phyloP scores from a whole-genome alignment of 441 rosid species.

The Adansonia gregorii region DNA sequence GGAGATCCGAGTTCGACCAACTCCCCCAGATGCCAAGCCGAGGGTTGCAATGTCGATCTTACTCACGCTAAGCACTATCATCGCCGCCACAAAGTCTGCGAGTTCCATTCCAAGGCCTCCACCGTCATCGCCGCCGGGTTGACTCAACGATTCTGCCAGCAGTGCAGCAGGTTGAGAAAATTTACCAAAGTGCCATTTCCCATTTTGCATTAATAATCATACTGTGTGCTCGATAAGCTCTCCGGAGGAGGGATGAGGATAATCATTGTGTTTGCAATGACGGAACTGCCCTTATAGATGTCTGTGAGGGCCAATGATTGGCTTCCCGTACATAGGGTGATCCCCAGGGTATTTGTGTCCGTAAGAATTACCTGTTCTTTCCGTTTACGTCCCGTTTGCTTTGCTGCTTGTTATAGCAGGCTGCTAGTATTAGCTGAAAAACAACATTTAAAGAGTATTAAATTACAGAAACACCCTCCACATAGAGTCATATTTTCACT shows the following conservation, averaged over 20 bases:
- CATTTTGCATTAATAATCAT: not conserved
- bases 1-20: slow-evolving; percentile 56
- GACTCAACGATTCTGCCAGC: slow-evolving; percentile 98
- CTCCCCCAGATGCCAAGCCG: slow-evolving; percentile 85
- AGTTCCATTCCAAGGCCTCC: slow-evolving; percentile 91
- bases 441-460: not conserved
- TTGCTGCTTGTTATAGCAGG: slow-evolving; percentile 26
- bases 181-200: slow-evolving; percentile 39
- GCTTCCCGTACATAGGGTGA: slow-evolving; percentile 31
- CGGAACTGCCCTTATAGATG: slow-evolving; percentile 31
- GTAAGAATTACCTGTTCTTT: slow-evolving; percentile 17
- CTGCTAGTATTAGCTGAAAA: not conserved
- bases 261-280: slow-evolving; percentile 2
- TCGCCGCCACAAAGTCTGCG: slow-evolving; percentile 94
- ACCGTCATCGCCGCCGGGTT: slow-evolving; percentile 82
- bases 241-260: not conserved
- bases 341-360: slow-evolving; percentile 49
- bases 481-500: not conserved
- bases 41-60: slow-evolving; percentile 93
- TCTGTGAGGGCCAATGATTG: slow-evolving; percentile 34
- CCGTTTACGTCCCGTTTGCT: slow-evolving; percentile 31
- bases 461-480: not conserved
- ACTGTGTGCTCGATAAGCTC: not conserved
- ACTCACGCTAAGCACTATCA: slow-evolving; percentile 93
- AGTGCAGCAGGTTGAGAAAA: slow-evolving; percentile 85